Conservation (phyloP, 108 stramenopile species). For the Skeletonema costatum region DNA sequence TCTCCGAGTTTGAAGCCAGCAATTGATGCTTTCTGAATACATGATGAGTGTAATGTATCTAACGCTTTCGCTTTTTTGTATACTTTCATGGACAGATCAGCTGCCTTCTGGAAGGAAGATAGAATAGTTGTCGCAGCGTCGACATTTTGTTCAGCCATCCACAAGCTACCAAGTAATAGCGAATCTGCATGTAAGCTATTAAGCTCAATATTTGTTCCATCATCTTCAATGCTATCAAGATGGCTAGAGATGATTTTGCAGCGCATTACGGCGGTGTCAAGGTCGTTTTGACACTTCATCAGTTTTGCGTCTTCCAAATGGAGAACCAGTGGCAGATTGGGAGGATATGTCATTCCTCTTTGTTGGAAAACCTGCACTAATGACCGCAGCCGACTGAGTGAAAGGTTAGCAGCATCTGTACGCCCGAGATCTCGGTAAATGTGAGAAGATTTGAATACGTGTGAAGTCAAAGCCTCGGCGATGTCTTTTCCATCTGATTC, state of each 20-base stretch:
- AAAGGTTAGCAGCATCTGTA: slow-evolving; percentile 44
- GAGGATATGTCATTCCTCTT: slow-evolving; percentile 1
- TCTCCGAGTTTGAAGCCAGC: slow-evolving; percentile 63
- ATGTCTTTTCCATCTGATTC: slow-evolving; percentile 5
- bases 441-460: slow-evolving; percentile 49
- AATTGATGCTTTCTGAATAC: slow-evolving; percentile 31
- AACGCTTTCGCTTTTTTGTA: slow-evolving; percentile 16
- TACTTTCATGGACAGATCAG: slow-evolving; percentile 35
- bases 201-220: slow-evolving; percentile 14
- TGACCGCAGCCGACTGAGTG: slow-evolving; percentile 33
- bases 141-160: slow-evolving; percentile 77
- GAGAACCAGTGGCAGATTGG: slow-evolving; percentile 37
- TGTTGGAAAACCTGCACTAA: slow-evolving; percentile 29
- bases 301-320: slow-evolving; percentile 80
- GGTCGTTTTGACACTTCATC: slow-evolving; percentile 54
- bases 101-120: slow-evolving; percentile 67
- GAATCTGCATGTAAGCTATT: slow-evolving; percentile 49
- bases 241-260: slow-evolving; percentile 59
- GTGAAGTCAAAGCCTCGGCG: slow-evolving; percentile 38
- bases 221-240: slow-evolving; percentile 23
- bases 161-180: slow-evolving; percentile 60
- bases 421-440: slow-evolving; percentile 46
- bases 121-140: slow-evolving; percentile 65
- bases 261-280: slow-evolving; percentile 60
- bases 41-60: slow-evolving; percentile 1